Percentiles rank a stretch among this genome's conserved stretches.
phyloP scores from a whole-genome alignment of 2,329 filamentous ascomycete species.

The Tolypocladium tropicale region DNA sequence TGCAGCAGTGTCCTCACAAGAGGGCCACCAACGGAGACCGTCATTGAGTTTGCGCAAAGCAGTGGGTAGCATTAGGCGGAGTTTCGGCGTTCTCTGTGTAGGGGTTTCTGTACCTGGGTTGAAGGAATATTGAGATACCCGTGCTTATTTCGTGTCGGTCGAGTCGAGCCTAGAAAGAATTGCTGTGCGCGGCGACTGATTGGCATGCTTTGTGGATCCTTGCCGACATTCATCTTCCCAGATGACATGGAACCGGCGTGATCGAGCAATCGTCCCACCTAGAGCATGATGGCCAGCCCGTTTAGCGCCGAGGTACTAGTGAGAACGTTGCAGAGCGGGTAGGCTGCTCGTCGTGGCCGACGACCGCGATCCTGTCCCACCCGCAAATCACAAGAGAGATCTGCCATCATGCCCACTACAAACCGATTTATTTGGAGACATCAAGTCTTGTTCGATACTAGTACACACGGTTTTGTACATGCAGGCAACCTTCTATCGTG shows the following conservation, averaged over 20 bases:
- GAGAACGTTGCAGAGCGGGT: neutral
- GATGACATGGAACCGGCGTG: slow-evolving; percentile 7
- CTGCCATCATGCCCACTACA: neutral
- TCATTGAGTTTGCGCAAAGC: slow-evolving; percentile 7
- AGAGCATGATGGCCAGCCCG: too few relatives aligned
- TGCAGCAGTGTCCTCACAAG: slow-evolving; percentile 29
- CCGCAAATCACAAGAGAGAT: neutral
- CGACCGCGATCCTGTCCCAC: neutral
- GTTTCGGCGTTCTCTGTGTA: slow-evolving; percentile 11
- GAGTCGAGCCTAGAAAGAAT: neutral
- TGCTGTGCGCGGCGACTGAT: too few relatives aligned
- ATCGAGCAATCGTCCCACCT: too few relatives aligned
- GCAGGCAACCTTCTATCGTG: slow-evolving; percentile 22
- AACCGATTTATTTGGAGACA: neutral
- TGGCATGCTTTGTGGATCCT: neutral
- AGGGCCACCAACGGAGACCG: slow-evolving; percentile 19
- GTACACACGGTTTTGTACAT: slow-evolving; percentile 30
- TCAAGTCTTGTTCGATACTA: slow-evolving; percentile 17
- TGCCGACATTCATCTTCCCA: neutral
- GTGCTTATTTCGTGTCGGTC: neutral
- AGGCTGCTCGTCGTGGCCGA: neutral
- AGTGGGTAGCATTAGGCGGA: slow-evolving; percentile 14
- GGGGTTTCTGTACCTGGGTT: slow-evolving; percentile 6
- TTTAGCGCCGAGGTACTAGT: too few relatives aligned
- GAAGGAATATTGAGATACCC: slow-evolving; percentile 19